A percentile compares a stretch with the other conserved stretches of the same genome.
These are phyloP conservation scores for Fusarium denticulatum DNA, from an alignment of 2,329 filamentous ascomycete species.

Conservation along the genomic window DNA sequence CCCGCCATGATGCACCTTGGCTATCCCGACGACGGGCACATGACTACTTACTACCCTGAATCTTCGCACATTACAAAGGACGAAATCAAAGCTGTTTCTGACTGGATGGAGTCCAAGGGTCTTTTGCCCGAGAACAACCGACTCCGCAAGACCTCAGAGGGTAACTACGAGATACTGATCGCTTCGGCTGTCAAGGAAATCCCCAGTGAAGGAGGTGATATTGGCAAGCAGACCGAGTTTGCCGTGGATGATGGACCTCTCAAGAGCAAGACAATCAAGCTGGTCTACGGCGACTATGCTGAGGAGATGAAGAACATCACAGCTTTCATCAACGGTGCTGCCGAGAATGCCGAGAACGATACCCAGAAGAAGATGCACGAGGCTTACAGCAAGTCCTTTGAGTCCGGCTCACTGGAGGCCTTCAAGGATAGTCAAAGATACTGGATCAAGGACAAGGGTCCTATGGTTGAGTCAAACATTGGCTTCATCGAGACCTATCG, in stretches of 20 bases:
- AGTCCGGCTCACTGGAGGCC: constrained; percentile 76
- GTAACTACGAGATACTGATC: constrained; percentile 77
- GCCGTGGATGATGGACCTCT: constrained; percentile 67
- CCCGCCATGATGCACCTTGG: constrained; percentile 78
- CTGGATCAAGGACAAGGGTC: constrained; percentile 86
- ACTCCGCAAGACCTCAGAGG: constrained; percentile 71
- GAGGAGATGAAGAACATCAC: constrained; percentile 77
- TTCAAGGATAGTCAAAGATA: constrained; percentile 83
- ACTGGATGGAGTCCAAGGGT: constrained; percentile 76
- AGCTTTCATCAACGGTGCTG: constrained; percentile 73
- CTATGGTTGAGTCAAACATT: constrained; percentile 81
- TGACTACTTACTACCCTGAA: constrained; percentile 85
- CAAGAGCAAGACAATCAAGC: constrained; percentile 73
- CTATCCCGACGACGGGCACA: constrained; percentile 77
- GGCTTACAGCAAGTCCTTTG: constrained; percentile 80
- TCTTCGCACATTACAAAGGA: constrained; percentile 77
- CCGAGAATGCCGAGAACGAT: constrained; percentile 75
- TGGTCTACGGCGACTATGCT: constrained; percentile 79
- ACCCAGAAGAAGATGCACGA: constrained; percentile 78
- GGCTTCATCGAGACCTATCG: constrained; percentile 89
- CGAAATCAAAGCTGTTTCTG: constrained; percentile 78
- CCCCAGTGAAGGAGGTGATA: constrained; percentile 72
- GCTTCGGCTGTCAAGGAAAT: constrained; percentile 71
- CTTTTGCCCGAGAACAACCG: constrained; percentile 81
- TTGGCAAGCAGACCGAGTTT: constrained; percentile 72